Conservation (phyloP, 345 rosid genomes). For the Euclidium syriacum region DNA sequence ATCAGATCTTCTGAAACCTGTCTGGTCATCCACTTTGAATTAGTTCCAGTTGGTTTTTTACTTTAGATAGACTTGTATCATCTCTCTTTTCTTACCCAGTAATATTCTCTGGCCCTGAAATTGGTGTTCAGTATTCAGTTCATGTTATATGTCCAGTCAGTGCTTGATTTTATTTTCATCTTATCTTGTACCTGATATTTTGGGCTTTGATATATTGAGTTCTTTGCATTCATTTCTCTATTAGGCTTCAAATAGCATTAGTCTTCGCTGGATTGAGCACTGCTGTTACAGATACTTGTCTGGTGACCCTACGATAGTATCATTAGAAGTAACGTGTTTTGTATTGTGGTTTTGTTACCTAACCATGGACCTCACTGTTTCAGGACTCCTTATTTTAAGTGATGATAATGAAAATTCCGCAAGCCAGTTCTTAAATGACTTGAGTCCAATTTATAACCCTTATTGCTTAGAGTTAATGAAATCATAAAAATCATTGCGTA, state of each 20-base stretch:
- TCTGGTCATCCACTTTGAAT: background rate
- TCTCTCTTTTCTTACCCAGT: background rate
- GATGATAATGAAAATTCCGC: background rate
- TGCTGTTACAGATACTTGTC: background rate
- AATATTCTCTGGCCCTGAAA: background rate
- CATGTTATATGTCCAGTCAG: background rate
- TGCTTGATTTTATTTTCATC: background rate
- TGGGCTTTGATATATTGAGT: background rate
- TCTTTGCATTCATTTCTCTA: background rate
- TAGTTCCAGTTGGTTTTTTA: background rate
- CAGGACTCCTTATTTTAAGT: background rate
- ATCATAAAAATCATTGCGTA: background rate
- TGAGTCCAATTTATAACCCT: background rate
- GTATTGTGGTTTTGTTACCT: background rate
- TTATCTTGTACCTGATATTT: background rate
- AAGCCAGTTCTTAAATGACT: background rate
- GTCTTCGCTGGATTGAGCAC: background rate
- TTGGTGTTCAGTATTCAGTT: background rate
- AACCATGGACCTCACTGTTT: background rate
- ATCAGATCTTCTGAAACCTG: background rate
- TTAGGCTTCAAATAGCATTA: background rate
- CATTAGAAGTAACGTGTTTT: background rate
- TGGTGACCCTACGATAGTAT: too few relatives aligned
- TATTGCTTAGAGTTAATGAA: background rate
- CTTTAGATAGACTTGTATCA: background rate